A percentile compares a stretch with the other conserved stretches of the same genome.
phyloP scores from a whole-genome alignment of 2,329 filamentous ascomycete species.

The Phyllosticta citrichinensis region DNA sequence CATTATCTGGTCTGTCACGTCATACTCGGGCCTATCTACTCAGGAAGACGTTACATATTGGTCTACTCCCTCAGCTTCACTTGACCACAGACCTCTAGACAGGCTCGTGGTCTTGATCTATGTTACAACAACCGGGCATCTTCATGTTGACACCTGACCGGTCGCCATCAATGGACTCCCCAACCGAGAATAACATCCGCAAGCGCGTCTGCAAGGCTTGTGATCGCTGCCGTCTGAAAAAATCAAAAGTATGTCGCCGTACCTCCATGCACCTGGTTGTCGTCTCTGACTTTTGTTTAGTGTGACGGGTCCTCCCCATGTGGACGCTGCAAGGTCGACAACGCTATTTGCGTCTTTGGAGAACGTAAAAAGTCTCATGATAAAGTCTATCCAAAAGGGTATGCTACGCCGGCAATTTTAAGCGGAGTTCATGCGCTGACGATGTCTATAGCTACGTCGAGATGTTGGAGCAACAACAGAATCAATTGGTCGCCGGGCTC shows the following conservation, averaged over 20 bases:
- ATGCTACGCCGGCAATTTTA: too few relatives aligned
- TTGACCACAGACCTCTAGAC: background rate
- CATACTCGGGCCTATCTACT: background rate
- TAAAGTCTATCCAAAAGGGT: constrained; percentile 61
- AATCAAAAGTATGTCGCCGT: constrained; percentile 46
- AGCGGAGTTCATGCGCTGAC: background rate
- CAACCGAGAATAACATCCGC: constrained; percentile 38
- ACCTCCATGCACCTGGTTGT: background rate
- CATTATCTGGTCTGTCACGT: background rate
- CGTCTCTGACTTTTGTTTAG: constrained; percentile 20
- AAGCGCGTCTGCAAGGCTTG: constrained; percentile 59
- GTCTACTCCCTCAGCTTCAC: background rate
- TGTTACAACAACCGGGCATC: background rate
- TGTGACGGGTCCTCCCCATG: constrained; percentile 54
- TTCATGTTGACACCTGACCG: constrained; percentile 14
- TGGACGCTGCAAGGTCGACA: constrained; percentile 52
- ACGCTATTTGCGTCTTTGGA: constrained; percentile 55
- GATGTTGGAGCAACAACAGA: constrained; percentile 57
- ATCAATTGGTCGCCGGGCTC: constrained; percentile 50
- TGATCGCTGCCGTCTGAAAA: constrained; percentile 55
- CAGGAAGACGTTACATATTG: background rate
- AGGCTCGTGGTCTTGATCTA: background rate
- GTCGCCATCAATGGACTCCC: constrained; percentile 27
- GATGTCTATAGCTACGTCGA: constrained; percentile 45
- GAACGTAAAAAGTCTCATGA: constrained; percentile 57